A percentile compares a stretch with the other conserved stretches of the same genome.
These are phyloP conservation scores for Rhodotorula sp. DNA, from an alignment of 1,284 basidiomycete species.

Conservation along the genomic window DNA sequence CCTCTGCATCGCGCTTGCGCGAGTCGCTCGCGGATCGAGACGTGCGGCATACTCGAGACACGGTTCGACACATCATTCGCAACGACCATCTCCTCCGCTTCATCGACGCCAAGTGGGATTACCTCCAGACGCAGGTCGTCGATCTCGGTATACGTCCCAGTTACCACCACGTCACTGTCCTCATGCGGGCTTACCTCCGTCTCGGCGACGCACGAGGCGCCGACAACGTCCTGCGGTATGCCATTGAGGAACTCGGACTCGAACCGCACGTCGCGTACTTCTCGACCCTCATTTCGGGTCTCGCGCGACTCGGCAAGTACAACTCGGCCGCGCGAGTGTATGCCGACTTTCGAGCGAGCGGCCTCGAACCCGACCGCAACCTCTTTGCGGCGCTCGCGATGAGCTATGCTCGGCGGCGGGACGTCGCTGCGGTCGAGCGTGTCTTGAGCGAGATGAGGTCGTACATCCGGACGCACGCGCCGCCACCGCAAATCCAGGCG, in stretches of 20 bases:
- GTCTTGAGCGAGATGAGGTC: constrained; percentile 20
- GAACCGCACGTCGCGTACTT: constrained; percentile 37
- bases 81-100: constrained; percentile 29
- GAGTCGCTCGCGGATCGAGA: constrained; percentile 17
- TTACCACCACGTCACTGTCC: constrained; percentile 32
- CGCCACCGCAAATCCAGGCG: constrained; percentile 12
- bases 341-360: constrained; percentile 22
- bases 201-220: constrained; percentile 39
- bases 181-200: constrained; percentile 39
- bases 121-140: constrained; percentile 39
- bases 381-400: constrained; percentile 37
- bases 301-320: constrained; percentile 17
- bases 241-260: constrained; percentile 28
- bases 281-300: constrained; percentile 37
- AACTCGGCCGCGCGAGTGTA: constrained; percentile 13
- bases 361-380: constrained; percentile 35
- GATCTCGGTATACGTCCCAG: constrained; percentile 38
- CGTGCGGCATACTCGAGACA: constrained; percentile 2
- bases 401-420: constrained; percentile 10
- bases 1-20: constrained; percentile 12
- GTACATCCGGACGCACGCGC: background rate
- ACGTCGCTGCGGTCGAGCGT: constrained; percentile 16
- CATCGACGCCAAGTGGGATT: constrained; percentile 39
- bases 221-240: constrained; percentile 28
- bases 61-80: constrained; percentile 28